Evolutionary conservation across 768 basidiomycete genomes (phyloP), one percentile per base, ranked within the genome.

Genomic region (Termitomyces sp.): DNA sequence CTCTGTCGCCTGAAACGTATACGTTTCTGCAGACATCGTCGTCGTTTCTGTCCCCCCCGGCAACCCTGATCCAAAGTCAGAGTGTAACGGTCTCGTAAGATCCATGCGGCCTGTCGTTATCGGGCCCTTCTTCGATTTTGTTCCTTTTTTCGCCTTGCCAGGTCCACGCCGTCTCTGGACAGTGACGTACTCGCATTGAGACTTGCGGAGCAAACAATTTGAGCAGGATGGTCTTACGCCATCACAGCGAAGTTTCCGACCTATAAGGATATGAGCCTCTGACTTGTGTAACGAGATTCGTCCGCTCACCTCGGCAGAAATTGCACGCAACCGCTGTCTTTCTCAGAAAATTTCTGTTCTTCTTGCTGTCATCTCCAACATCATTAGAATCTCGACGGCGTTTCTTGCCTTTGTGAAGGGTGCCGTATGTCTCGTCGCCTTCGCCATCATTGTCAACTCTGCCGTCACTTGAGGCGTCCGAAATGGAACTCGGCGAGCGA

Each of bases 241-340:
- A 64, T 88, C 84, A 70, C 89, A 91, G 24, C 81, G 77, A 54
- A 91, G 79, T 68, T 91, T 91, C 53, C 88, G 82, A 43, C 78
- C 88, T 91, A 44, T 10, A 5, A 43, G 17, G 12, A 46, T 32
- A 53, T 57, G 44, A 57, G 47, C 17, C 19, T 32, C 30, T 28
- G 28, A 35, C 38, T 15, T 30, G 28, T 11, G 22, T 50, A 9
- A 34, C n/a, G 22, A 46, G 7, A 45, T 7, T 19, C 28, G 26
- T 38, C 28, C 41, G 51, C 72, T 64, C 62, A 84, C 88, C 78
- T 78, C 88, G 77, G 72, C 88, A 91, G 67, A 89, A 89, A 69
- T 87, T 75, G 71, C 88, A 91, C 55, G 88, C 88, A 35, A 90
- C 77, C 22, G 72, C 71, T 34, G 80, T 81, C 72, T 85, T 87